phyloP scores from a whole-genome alignment of 2,329 filamentous ascomycete species.

The Dactylellina leptospora region DNA sequence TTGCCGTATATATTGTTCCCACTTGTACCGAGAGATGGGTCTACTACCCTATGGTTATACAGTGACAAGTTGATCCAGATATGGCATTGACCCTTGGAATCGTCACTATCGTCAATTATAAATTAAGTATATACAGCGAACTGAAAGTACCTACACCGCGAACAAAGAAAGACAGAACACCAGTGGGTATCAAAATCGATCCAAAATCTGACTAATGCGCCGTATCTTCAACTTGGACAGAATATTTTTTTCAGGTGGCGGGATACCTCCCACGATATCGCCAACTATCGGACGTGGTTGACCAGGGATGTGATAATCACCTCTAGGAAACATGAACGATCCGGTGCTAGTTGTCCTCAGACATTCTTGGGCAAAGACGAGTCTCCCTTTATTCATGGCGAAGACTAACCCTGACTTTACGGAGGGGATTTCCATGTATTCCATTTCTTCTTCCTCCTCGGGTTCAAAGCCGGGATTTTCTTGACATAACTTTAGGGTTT shows the following conservation, averaged over 20 bases:
- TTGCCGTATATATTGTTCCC: too few species aligned
- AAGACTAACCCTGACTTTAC: constrained; percentile 22
- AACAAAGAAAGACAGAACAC: neutral
- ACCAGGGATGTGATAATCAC: constrained; percentile 34
- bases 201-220: constrained; percentile 22
- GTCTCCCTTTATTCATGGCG: constrained; percentile 35
- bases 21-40: too few species aligned
- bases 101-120: too few species aligned
- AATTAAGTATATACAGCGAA: too few species aligned
- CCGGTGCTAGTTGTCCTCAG: constrained; percentile 7
- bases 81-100: too few species aligned
- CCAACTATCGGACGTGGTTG: constrained; percentile 16
- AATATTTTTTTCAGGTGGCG: neutral
- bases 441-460: constrained; percentile 27
- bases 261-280: neutral
- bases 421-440: constrained; percentile 22
- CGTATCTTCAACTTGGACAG: constrained; percentile 19
- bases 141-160: too few species aligned
- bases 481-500: constrained; percentile 11
- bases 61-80: too few species aligned
- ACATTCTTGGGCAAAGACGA: constrained; percentile 21
- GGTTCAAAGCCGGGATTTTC: constrained; percentile 23
- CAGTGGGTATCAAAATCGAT: constrained; percentile 26
- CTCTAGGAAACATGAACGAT: constrained; percentile 18
- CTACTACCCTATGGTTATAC: too few species aligned